Evolutionary conservation across 2,329 filamentous ascomycete genomes (phyloP), one percentile per base, ranked within the genome.

Genomic region (Colletotrichum sansevieriae): DNA sequence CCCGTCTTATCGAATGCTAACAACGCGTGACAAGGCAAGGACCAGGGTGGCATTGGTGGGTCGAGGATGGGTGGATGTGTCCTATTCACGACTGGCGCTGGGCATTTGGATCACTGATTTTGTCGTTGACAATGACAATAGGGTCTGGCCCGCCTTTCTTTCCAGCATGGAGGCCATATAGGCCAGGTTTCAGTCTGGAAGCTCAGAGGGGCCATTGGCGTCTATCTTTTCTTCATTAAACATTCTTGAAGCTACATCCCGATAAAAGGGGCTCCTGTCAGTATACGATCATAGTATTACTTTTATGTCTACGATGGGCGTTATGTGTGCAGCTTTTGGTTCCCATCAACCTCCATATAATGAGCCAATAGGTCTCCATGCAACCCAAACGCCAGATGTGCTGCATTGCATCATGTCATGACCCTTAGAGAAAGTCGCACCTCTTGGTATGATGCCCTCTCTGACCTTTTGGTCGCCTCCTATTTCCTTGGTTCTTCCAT

Each of bases 361-460:
- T 37, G 59, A 54, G 39, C 20, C 37, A 37, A 4, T 62, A 15
- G 35, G 35, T 39, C 33, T 20, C 29, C 29, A 39, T 41, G 35
- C 35, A 52, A 20, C 54, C 39, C 15, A 57, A 62, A 52, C 47
- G 47, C 47, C 37, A 12, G 44, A 54, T 22, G 29, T 54, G 59
- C 59, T 33, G 35, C 52, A 12, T 25, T 13, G 35, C 44, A 8
- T 54, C 59, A 44, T 62, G 37, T 9, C 37, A 6, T 39, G 37
- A 13, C 37, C 11, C 37, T 39, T 9, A 39, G 1, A 54, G 15
- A 41, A 20, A 43, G 15, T 43, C 59, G 25, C 54, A n/a, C 11
- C 15, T 29, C n/a, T 12, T 46, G 12, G 43, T 15, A 11, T 15
- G 29, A 37, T 6, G 8, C 11, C 13, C 33, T 4, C 29, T 11